Evolutionary conservation across 2,329 filamentous ascomycete species (phyloP).

Genomic region (Cladophialophora yegresii): DNA sequence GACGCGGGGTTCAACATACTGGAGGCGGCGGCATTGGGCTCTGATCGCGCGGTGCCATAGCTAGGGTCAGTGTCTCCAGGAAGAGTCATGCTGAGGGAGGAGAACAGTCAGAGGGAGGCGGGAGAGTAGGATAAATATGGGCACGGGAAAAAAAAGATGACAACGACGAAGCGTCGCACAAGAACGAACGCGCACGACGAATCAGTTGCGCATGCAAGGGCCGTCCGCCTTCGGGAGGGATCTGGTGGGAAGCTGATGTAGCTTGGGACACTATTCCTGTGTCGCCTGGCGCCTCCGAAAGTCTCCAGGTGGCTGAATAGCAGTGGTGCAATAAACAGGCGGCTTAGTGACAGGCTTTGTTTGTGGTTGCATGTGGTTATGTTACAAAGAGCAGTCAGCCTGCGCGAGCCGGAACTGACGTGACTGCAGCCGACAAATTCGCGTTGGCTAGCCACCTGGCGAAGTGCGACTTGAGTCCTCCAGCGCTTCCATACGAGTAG

Average conservation of each 20-base stretch:
- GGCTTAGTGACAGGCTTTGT: conserved; percentile 15
- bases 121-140: conserved; percentile 32
- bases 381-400: conserved; percentile 30
- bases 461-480: conserved; percentile 9
- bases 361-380: conserved; percentile 29
- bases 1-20: conserved; percentile 27
- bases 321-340: conserved; percentile 9
- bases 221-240: conserved; percentile 29
- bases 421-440: conserved; percentile 25
- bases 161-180: conserved; percentile 33
- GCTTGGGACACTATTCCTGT: conserved; percentile 29
- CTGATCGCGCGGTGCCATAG: conserved; percentile 37
- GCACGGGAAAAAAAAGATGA: conserved; percentile 33
- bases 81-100: conserved; percentile 34
- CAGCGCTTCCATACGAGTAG: background rate
- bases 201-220: conserved; percentile 35
- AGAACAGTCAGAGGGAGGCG: conserved; percentile 22
- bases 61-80: conserved; percentile 24
- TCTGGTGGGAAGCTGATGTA: conserved; percentile 31
- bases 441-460: conserved; percentile 5
- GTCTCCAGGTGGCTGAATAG: conserved; percentile 17
- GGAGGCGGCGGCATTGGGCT: conserved; percentile 38
- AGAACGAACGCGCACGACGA: conserved; percentile 31
- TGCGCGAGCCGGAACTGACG: conserved; percentile 29
- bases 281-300: conserved; percentile 25